phyloP scores from a whole-genome alignment of 768 basidiomycete species.

The Russula ochroleuca region DNA sequence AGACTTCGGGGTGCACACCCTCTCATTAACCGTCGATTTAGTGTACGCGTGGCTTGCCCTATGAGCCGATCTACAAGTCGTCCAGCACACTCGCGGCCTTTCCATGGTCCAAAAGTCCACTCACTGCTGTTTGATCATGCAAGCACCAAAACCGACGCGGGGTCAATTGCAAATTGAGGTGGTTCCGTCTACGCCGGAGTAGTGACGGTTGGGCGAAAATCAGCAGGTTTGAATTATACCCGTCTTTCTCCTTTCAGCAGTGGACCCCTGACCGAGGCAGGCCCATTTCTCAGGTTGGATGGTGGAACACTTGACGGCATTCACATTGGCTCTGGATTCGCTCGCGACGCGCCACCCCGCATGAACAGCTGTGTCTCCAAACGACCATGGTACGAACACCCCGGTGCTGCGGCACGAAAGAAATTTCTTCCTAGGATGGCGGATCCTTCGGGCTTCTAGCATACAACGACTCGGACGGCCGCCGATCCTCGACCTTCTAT shows the following conservation, averaged over 20 bases:
- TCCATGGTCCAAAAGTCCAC: background rate
- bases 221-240: slow-evolving; percentile 5
- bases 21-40: slow-evolving; percentile 12
- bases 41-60: background rate
- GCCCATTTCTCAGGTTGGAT: slow-evolving; percentile 7
- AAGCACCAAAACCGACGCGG: background rate
- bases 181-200: slow-evolving; percentile 18
- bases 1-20: slow-evolving; percentile 22
- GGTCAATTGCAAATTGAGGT: background rate
- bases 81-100: slow-evolving; percentile 4
- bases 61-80: background rate
- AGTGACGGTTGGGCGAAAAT: slow-evolving; percentile 9
- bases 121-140: background rate
- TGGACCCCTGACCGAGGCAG: slow-evolving; percentile 13
- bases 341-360: background rate
- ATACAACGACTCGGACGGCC: slow-evolving; percentile 8
- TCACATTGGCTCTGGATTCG: slow-evolving; percentile 5
- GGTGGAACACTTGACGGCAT: slow-evolving; percentile 4
- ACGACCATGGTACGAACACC: background rate
- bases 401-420: slow-evolving; percentile 2
- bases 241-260: slow-evolving; percentile 23
- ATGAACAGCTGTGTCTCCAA: background rate
- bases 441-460: slow-evolving; percentile 4
- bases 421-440: background rate
- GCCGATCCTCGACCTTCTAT: slow-evolving; percentile 12